These are phyloP conservation scores for Globisporangium echinulatum DNA, from an alignment of 352 stramenopile species.

Conservation along the genomic window DNA sequence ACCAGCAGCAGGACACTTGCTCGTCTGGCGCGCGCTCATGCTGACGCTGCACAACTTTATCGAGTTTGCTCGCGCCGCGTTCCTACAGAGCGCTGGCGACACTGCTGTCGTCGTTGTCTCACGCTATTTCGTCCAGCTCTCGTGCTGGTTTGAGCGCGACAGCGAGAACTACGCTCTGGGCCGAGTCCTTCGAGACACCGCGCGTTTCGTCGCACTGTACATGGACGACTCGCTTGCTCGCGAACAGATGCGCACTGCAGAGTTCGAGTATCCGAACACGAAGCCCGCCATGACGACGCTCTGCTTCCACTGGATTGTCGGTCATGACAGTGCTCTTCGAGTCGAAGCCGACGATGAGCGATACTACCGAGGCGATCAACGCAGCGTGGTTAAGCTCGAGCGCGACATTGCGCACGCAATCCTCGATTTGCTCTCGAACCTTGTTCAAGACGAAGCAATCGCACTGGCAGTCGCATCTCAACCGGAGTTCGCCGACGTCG, in stretches of 20 bases:
- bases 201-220: slow-evolving; percentile 8
- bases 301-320: slow-evolving; percentile 10
- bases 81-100: not conserved
- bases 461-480: not conserved
- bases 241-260: too few species aligned
- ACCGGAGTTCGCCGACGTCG: not conserved
- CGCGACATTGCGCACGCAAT: slow-evolving; percentile 1
- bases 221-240: not conserved
- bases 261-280: not conserved
- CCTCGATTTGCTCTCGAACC: slow-evolving; percentile 4
- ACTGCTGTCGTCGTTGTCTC: not conserved
- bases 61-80: not conserved
- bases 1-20: not conserved
- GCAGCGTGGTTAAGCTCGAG: not conserved
- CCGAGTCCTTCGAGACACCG: slow-evolving; percentile 6
- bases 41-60: slow-evolving; percentile 3
- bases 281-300: not conserved
- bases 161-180: slow-evolving; percentile 3
- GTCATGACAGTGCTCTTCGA: not conserved
- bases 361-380: not conserved
- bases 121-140: slow-evolving; percentile 5
- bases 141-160: slow-evolving; percentile 5
- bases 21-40: slow-evolving; percentile 10
- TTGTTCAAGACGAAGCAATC: slow-evolving; percentile 3
- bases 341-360: too few species aligned